Base-by-base conservation (phyloP, 2,329 filamentous ascomycete species). In the Cladorrhinum sp. region DNA sequence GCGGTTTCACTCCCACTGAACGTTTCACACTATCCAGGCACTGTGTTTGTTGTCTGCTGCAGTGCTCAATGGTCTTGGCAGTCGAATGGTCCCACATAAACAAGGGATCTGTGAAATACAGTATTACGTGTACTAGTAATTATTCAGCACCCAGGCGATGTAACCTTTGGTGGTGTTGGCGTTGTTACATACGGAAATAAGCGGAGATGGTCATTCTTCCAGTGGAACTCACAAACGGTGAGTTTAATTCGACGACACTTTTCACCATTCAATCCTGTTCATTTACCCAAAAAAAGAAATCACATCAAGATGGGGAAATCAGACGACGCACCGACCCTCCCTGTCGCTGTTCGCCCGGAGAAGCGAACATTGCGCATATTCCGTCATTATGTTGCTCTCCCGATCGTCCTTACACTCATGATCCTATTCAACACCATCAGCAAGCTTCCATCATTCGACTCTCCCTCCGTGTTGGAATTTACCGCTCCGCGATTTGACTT, bases 401-500 rank as follows among this genome's bases (percentile, higher is more conserved):
- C 4, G 4, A 28, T 28, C 26, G 9, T 9, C 26, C 9, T 9
- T 4, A 28, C 9, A 28, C 4, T 28, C 26, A 4, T 28, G 4
- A 5, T 28, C 26, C 26, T n/a, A n/a, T n/a, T 28, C 26, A 28
- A 28, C 26, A 9, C 26, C 26, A 9, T 46, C 42, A 18, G 10
- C 42, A 18, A 4, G 16, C 16, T 16, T 21, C 7, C 42, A 46
- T 18, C 42, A 18, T 16, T 46, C 16, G 42, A 16, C 42, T 12
- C 3, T 46, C 36, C 10, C 36, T n/a, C 16, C 10, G 6, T 12
- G 14, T 16, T n/a, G 14, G 5, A 5, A 42, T 16, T 18, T 16
- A 16, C 18, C 14, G 7, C 42, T 18, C 6, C 16, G 8, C 14
- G n/a, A 6, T 12, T 36, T 1, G 58, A 60, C 48, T 65, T 66